Conservation (phyloP, 108 stramenopile species). For the Nitzschia sp. region DNA sequence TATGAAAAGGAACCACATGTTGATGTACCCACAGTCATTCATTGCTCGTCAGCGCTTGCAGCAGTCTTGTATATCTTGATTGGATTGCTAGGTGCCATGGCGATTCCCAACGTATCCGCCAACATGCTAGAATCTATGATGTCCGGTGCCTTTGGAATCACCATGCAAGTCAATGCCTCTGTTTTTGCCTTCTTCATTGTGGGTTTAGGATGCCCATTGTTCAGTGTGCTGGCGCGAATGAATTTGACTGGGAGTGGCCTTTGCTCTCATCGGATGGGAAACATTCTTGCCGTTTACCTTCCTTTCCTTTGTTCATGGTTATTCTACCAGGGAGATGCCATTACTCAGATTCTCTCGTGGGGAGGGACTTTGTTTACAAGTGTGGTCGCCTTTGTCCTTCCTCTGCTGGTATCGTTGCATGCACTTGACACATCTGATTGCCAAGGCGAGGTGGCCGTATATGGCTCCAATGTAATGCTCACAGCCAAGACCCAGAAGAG, state of each 20-base stretch:
- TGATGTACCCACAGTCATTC: conserved; percentile 42
- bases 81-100: conserved; percentile 57
- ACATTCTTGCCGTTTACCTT: conserved; percentile 54
- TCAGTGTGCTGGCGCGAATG: conserved; percentile 56
- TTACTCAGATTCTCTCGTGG: conserved; percentile 50
- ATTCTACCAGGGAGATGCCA: conserved; percentile 48
- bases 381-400: conserved; percentile 64
- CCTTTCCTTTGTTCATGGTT: conserved; percentile 63
- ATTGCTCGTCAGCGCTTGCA: conserved; percentile 41
- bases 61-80: conserved; percentile 55
- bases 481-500: conserved; percentile 18
- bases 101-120: conserved; percentile 56
- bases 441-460: conserved; percentile 41
- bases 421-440: conserved; percentile 27
- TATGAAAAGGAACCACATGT: conserved; percentile 63
- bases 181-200: conserved; percentile 76
- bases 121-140: conserved; percentile 68
- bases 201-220: conserved; percentile 71
- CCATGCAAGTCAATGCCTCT: conserved; percentile 46
- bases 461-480: conserved; percentile 20
- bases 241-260: conserved; percentile 49
- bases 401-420: conserved; percentile 50
- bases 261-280: conserved; percentile 27
- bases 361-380: conserved; percentile 64
- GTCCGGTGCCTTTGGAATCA: conserved; percentile 53